Base-by-base conservation (phyloP, 768 basidiomycete species). In the Strobilomyces confusus region DNA sequence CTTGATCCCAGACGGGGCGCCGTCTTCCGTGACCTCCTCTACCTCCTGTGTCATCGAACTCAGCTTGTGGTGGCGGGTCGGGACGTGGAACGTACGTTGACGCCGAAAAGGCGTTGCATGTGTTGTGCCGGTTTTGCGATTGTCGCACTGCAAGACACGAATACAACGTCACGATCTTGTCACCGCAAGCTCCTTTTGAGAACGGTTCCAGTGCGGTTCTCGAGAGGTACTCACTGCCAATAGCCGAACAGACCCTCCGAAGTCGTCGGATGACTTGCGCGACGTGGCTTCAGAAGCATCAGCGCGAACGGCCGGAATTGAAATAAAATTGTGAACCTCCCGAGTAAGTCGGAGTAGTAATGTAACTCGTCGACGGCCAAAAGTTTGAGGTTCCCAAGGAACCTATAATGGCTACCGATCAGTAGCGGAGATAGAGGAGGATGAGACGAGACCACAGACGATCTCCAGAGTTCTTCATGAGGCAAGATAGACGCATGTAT, bases 121-220 rank as follows among this genome's bases (percentile, higher is more conserved):
- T 93, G 88, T 49, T 78, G 69, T 34, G 71, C 69, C 7, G 92
- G 90, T 55, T 90, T 87, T 6, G 83, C 74, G 41, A 95, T 86
- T 0, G 92, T 95, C 33, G 92, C 92, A 56, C 89, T 92, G 63
- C 92, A 95, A 13, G 91, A 92, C 7, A 95, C 80, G 62, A 90
- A 92, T 17, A 73, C 78, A 3, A 78, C 63, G 0, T 70, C 72
- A 44, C 69, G 68, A 61, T 91, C 89, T 69, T 66, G 51, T 15
- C 15, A 29, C n/a, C 26, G 13, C 33, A 11, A 17, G 36, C 8
- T 42, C 34, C 42, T 20, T 38, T 52, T 19, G 17, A 52, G 37
- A 63, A 1, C 29, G 12, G 49, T 14, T 9, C 15, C n/a, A 32
- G 9, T 11, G 17, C 1, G 32, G 22, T 26, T 37, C 30, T 44